A percentile compares a stretch with the other conserved stretches of the same genome.
Evolutionary conservation across 1,284 basidiomycete species (phyloP).

Genomic region (Malassezia japonica): DNA sequence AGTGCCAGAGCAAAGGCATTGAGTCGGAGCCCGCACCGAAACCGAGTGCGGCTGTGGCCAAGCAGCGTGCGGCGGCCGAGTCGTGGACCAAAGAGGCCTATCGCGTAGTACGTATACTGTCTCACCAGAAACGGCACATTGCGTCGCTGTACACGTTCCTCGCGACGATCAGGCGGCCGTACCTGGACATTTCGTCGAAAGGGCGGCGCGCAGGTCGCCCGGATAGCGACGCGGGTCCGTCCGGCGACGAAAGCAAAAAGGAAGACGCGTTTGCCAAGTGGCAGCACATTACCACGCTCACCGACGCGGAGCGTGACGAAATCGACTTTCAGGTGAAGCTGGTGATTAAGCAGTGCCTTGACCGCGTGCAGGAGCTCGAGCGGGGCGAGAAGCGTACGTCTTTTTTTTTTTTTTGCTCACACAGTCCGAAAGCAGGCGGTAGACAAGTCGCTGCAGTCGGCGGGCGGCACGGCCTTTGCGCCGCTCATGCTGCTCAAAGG

Average conservation of each 20-base stretch:
- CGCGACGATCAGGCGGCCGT: slow-evolving; percentile 6
- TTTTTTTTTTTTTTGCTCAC: slow-evolving; percentile 5
- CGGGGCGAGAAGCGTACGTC: slow-evolving; percentile 67
- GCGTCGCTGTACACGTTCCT: slow-evolving; percentile 11
- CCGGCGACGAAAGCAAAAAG: not conserved
- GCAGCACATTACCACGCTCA: slow-evolving; percentile 56
- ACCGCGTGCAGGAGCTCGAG: slow-evolving; percentile 75
- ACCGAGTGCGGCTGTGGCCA: not conserved
- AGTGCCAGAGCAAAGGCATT: not conserved
- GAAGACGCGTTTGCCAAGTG: slow-evolving; percentile 27
- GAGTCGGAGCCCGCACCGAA: not conserved
- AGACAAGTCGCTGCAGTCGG: not conserved
- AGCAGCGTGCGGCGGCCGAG: slow-evolving; percentile 8
- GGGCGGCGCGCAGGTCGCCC: not conserved
- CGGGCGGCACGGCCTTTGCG: not conserved
- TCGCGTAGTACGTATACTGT: slow-evolving; percentile 1
- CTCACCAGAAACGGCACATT: slow-evolving; percentile 16
- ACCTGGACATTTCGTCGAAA: slow-evolving; percentile 9
- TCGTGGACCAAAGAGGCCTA: slow-evolving; percentile 11
- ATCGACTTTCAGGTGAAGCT: slow-evolving; percentile 78
- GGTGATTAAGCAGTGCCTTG: slow-evolving; percentile 68
- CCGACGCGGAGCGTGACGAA: slow-evolving; percentile 77
- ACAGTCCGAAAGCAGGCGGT: slow-evolving; percentile 11
- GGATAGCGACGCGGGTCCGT: not conserved
- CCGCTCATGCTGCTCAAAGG: slow-evolving; percentile 2